These are phyloP conservation scores for Staphylotrichum tortipilum DNA, from an alignment of 495 filamentous ascomycete species.

Conservation along the genomic window DNA sequence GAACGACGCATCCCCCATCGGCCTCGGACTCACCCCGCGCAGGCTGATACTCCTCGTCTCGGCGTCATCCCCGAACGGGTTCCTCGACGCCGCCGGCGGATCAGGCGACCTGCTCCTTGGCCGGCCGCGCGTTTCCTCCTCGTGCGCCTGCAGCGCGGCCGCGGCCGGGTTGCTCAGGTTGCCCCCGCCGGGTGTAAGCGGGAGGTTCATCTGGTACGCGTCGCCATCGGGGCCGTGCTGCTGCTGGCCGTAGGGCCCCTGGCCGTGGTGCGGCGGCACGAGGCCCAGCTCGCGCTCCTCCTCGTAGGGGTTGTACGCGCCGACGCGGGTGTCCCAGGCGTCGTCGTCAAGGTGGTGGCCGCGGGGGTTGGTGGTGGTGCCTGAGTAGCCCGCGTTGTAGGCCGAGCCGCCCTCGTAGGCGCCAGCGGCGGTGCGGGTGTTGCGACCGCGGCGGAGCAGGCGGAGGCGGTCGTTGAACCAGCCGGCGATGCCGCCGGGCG, in stretches of 20 bases:
- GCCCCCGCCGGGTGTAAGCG: conserved; percentile 1
- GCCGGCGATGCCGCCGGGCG: conserved; percentile 48
- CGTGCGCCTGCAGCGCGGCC: background rate
- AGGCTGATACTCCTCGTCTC: conserved; percentile 48
- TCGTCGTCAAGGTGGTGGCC: conserved; percentile 45
- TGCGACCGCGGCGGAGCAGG: conserved; percentile 33
- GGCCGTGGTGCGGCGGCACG: conserved; percentile 4
- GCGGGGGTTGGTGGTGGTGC: conserved; percentile 18
- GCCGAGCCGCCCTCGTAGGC: conserved; percentile 48
- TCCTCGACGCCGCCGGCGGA: conserved; percentile 13
- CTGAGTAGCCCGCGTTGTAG: conserved; percentile 12
- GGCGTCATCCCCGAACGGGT: conserved; percentile 50
- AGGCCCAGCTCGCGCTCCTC: conserved; percentile 56
- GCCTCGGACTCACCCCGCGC: conserved; percentile 49
- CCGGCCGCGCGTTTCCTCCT: conserved; percentile 27
- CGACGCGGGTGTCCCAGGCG: conserved; percentile 63
- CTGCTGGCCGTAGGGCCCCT: background rate
- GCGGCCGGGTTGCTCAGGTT: too few relatives aligned
- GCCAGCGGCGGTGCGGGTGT: conserved; percentile 48
- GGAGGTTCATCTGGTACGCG: conserved; percentile 42
- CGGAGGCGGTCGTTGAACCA: conserved; percentile 48
- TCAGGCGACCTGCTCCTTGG: conserved; percentile 25
- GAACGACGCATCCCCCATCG: conserved; percentile 36
- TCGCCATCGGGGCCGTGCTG: conserved; percentile 23
- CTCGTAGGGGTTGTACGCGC: conserved; percentile 50